Evolutionary conservation across 2,329 filamentous ascomycete species (phyloP).

Genomic region (Aspergillus sp.): DNA sequence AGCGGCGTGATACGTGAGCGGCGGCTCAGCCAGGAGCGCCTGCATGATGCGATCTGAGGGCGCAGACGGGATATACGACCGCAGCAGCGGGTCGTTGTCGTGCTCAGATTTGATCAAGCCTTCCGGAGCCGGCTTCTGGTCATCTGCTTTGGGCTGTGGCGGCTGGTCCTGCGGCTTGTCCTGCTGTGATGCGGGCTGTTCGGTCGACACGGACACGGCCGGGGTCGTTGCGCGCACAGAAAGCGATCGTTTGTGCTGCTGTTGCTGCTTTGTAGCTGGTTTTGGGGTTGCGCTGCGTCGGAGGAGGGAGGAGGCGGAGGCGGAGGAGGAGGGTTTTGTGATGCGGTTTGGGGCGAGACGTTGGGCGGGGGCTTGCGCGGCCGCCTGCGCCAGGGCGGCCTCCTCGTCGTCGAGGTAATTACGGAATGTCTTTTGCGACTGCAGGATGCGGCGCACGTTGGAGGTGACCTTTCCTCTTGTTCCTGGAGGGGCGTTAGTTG

Average conservation of each 20-base stretch:
- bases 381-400: slow-evolving; percentile 35
- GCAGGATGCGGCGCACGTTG: slow-evolving; percentile 48
- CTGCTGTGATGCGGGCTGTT: not conserved
- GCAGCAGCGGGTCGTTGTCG: slow-evolving; percentile 43
- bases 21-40: slow-evolving; percentile 45
- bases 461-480: slow-evolving; percentile 44
- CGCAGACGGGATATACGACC: slow-evolving; percentile 40
- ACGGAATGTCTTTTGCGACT: slow-evolving; percentile 50
- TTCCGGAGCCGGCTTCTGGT: slow-evolving; percentile 12
- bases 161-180: not conserved
- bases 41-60: slow-evolving; percentile 49
- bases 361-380: slow-evolving; percentile 14
- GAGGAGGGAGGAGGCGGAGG: slow-evolving; percentile 13
- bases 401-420: slow-evolving; percentile 54
- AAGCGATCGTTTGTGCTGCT: slow-evolving; percentile 21
- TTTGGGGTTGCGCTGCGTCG: slow-evolving; percentile 29
- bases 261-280: slow-evolving; percentile 8
- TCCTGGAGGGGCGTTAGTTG: slow-evolving; percentile 12
- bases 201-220: not conserved
- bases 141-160: slow-evolving; percentile 1
- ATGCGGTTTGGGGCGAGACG: slow-evolving; percentile 18
- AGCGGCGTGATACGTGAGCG: slow-evolving; percentile 47
- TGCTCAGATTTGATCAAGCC: slow-evolving; percentile 35
- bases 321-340: slow-evolving; percentile 19
- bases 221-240: slow-evolving; percentile 3